Evolutionary conservation across 2,329 filamentous ascomycete species (phyloP), one percentile per base, ranked within the genome.

Genomic region (Calonectria hawksworthii): DNA sequence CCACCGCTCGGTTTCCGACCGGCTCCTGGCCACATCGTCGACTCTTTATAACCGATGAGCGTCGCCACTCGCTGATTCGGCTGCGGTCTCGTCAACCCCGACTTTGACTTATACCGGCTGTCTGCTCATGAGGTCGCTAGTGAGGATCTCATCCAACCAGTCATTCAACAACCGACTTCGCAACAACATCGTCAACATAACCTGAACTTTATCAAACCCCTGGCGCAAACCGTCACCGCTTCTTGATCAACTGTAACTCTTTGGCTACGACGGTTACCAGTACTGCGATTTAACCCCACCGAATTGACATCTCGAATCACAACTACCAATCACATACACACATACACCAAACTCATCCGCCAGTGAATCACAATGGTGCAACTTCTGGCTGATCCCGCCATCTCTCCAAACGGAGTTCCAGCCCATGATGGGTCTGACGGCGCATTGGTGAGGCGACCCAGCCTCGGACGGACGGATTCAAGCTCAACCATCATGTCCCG

Each of bases 401-500:
- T 82, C 66, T 81, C 83, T 28, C 80, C 79, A 47, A 71, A 74
- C 44, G 79, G 79, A 66, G 79, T 75, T 44, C 74, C 78, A 11
- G 74, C 74, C 54, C 75, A 80, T 26, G 82, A 83, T 56, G 68
- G 74, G 26, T 69, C 73, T 30, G 78, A 83, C 74, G 77, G 76
- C 23, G 54, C 75, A 56, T 73, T 74, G 23, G 68, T 56, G 72
- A 81, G 74, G 74, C 72, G 81, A 73, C 77, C 78, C 63, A 76
- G 67, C 56, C 74, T 80, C 56, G 75, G 76, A 47, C 76, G 80
- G 47, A 80, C 75, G 30, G 80, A 81, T 52, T 78, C 78, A 14
- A 75, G 80, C 54, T 78, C 78, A 14, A 75, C 79, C 64, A 73
- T 82, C 41, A 83, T 85, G 80, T 83, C 82, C 61, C 81, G 85